Conservation (phyloP, 2,329 filamentous ascomycete genomes). For the Cercospora zeae-maydis region DNA sequence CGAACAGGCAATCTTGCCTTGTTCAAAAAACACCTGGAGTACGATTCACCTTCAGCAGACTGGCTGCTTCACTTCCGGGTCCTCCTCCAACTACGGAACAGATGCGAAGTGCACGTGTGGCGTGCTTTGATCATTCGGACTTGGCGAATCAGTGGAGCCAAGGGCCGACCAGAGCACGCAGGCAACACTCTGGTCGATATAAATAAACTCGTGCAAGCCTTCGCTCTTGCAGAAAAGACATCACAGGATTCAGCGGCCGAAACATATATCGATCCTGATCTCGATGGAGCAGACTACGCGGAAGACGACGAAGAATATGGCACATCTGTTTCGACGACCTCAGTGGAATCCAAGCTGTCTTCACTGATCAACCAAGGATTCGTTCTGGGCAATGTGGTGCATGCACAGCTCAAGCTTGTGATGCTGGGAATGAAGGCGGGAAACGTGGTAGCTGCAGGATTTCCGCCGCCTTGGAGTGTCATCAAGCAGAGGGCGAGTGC, state of each 20-base stretch:
- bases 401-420: constrained; percentile 71
- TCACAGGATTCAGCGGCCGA: constrained; percentile 35
- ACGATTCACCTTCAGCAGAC: constrained; percentile 51
- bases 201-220: constrained; percentile 61
- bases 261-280: constrained; percentile 46
- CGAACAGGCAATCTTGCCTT: constrained; percentile 67
- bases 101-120: constrained; percentile 80
- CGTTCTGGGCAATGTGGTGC: constrained; percentile 78
- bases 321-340: constrained; percentile 49
- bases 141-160: constrained; percentile 74
- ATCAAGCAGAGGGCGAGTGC: constrained; percentile 59
- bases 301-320: constrained; percentile 13
- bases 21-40: constrained; percentile 67
- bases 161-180: constrained; percentile 42
- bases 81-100: constrained; percentile 69
- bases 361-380: constrained; percentile 76
- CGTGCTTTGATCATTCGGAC: constrained; percentile 72
- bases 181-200: constrained; percentile 71
- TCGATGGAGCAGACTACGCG: constrained; percentile 39
- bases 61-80: constrained; percentile 77
- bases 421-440: constrained; percentile 64
- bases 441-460: constrained; percentile 63
- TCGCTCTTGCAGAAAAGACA: constrained; percentile 61
- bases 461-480: constrained; percentile 69
- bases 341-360: constrained; percentile 66